Evolutionary conservation across 2,329 filamentous ascomycete species (phyloP).

Genomic region (Talaromyces piceae): DNA sequence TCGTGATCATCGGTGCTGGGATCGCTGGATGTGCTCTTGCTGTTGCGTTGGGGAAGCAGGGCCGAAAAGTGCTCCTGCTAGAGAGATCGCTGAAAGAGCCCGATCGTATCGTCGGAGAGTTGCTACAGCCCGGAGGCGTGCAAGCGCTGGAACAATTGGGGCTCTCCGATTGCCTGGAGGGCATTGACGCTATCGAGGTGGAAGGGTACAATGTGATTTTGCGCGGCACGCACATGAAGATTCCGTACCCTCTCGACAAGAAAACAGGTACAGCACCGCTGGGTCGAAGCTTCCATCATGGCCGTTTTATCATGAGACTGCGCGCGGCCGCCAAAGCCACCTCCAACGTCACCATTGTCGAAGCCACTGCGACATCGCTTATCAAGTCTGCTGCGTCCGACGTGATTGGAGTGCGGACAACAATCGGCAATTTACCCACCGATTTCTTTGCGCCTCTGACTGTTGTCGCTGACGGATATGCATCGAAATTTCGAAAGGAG

Average conservation of each 20-base stretch:
- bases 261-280: conserved; percentile 51
- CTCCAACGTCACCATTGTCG: conserved; percentile 80
- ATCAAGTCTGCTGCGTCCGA: conserved; percentile 64
- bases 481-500: conserved; percentile 80
- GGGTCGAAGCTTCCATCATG: conserved; percentile 86
- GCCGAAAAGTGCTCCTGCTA: conserved; percentile 80
- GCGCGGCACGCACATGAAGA: conserved; percentile 62
- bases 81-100: conserved; percentile 87
- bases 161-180: conserved; percentile 72
- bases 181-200: conserved; percentile 76
- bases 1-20: conserved; percentile 87
- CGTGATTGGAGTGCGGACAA: conserved; percentile 74
- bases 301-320: conserved; percentile 79
- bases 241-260: conserved; percentile 62
- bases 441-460: conserved; percentile 85
- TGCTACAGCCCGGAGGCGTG: conserved; percentile 88
- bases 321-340: conserved; percentile 66
- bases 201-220: conserved; percentile 85
- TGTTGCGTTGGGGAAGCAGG: conserved; percentile 77
- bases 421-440: conserved; percentile 60
- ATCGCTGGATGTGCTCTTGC: conserved; percentile 83
- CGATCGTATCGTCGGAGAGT: conserved; percentile 89
- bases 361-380: conserved; percentile 74
- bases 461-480: conserved; percentile 85
- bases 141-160: conserved; percentile 73